Conservation (phyloP, 2,329 filamentous ascomycete species). For the Fusarium foetens region DNA sequence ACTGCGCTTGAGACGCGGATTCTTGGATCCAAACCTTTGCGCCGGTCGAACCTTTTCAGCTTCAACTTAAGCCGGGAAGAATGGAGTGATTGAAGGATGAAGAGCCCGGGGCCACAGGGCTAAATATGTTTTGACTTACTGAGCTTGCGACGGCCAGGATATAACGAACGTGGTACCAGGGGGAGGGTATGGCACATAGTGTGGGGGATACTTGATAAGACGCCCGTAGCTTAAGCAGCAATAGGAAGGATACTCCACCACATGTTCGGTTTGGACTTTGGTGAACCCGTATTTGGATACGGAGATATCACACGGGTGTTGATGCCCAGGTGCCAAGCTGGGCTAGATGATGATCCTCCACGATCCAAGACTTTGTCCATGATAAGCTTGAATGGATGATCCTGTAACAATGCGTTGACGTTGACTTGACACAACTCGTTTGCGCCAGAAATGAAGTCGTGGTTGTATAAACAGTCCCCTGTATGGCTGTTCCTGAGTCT, state of each 20-base stretch:
- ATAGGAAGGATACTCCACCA: conserved; percentile 20
- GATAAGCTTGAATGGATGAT: conserved; percentile 7
- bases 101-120: conserved; percentile 28
- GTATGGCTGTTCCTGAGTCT: conserved; percentile 31
- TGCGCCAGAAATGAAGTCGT: conserved; percentile 8
- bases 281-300: neutral
- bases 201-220: conserved; percentile 44
- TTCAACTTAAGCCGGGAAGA: conserved; percentile 25
- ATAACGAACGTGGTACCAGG: conserved; percentile 13
- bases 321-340: conserved; percentile 21
- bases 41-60: conserved; percentile 8
- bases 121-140: conserved; percentile 34
- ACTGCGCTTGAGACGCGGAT: conserved; percentile 20
- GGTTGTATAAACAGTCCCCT: neutral
- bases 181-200: conserved; percentile 36
- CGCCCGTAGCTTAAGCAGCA: conserved; percentile 34
- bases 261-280: conserved; percentile 3
- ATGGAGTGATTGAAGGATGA: conserved; percentile 22
- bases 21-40: conserved; percentile 13
- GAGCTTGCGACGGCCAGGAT: conserved; percentile 19
- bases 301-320: neutral
- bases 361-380: neutral
- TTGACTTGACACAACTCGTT: neutral
- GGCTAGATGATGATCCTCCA: conserved; percentile 20
- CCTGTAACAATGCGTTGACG: neutral